A percentile compares a stretch with the other conserved stretches of the same genome.
Conservation (phyloP, 169 alveolate genomes). For the Miamiensis avidus region DNA sequence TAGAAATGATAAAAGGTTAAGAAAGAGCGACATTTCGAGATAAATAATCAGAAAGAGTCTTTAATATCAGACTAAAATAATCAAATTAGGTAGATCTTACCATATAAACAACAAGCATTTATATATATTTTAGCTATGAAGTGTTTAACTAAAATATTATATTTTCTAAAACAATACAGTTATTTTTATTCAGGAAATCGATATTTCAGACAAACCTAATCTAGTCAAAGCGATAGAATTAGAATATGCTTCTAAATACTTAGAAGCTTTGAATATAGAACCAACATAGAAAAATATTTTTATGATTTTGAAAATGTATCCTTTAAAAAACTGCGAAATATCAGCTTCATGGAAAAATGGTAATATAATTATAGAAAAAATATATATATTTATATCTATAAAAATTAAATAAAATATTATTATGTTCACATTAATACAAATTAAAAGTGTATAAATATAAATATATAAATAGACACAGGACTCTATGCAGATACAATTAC, state of each 20-base stretch:
- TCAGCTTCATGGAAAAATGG: background rate
- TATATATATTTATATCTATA: too few species aligned
- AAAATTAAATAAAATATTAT: too few species aligned
- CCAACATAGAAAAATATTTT: background rate
- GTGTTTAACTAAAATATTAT: too few species aligned
- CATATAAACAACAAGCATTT: too few species aligned
- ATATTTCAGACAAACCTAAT: background rate
- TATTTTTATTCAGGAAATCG: background rate
- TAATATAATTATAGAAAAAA: too few species aligned
- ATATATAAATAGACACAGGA: background rate
- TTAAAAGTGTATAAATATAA: too few species aligned
- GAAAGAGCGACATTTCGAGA: background rate
- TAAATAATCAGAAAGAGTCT: background rate
- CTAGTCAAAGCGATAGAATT: background rate
- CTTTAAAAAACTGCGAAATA: background rate
- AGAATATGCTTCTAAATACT: background rate
- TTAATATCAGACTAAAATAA: background rate
- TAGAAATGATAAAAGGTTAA: background rate
- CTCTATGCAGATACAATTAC: background rate
- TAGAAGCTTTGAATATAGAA: background rate
- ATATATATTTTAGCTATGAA: background rate
- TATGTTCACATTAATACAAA: too few species aligned
- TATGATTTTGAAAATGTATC: background rate
- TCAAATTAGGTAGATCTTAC: background rate
- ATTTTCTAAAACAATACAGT: too few species aligned